These are phyloP conservation scores for Gaertneriomyces semiglobifer DNA, from an alignment of 192 early-diverging fungal species.

Conservation along the genomic window DNA sequence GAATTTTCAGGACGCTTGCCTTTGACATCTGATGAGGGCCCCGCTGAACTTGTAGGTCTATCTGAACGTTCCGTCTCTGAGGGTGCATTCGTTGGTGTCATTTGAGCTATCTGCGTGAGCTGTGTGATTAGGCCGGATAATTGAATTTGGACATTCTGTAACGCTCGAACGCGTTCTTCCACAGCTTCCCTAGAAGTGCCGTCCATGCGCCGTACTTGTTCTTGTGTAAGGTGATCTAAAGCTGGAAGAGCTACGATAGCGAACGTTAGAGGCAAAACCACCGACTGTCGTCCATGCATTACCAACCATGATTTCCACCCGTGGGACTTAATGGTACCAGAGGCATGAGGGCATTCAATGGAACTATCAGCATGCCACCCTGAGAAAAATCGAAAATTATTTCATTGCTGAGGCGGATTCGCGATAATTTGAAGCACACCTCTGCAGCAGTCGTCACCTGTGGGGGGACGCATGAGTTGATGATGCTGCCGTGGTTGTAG, in stretches of 20 bases:
- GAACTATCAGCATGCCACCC: too few species aligned
- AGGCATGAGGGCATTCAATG: slow-evolving; percentile 34
- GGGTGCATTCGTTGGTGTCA: slow-evolving; percentile 14
- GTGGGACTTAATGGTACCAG: slow-evolving; percentile 21
- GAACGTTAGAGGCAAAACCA: not conserved
- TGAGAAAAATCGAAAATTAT: too few species aligned
- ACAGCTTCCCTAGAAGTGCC: slow-evolving; percentile 46
- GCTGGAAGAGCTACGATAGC: not conserved
- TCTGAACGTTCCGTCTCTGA: not conserved
- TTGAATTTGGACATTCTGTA: slow-evolving; percentile 44
- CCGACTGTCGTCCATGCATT: too few species aligned
- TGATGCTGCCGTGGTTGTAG: too few species aligned
- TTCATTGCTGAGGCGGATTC: too few species aligned
- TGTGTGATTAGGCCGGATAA: slow-evolving; percentile 44
- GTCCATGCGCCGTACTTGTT: slow-evolving; percentile 42
- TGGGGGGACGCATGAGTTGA: too few species aligned
- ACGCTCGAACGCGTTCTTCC: slow-evolving; percentile 34
- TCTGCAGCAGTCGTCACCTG: too few species aligned
- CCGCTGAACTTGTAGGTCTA: not conserved
- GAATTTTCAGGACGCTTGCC: too few species aligned
- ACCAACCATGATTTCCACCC: too few species aligned
- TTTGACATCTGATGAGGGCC: too few species aligned
- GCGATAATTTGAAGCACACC: too few species aligned
- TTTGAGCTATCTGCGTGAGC: slow-evolving; percentile 41
- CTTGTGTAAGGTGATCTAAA: slow-evolving; percentile 41